Evolutionary conservation across 352 stramenopile genomes (phyloP).

Genomic region (Lagenidium sp.): DNA sequence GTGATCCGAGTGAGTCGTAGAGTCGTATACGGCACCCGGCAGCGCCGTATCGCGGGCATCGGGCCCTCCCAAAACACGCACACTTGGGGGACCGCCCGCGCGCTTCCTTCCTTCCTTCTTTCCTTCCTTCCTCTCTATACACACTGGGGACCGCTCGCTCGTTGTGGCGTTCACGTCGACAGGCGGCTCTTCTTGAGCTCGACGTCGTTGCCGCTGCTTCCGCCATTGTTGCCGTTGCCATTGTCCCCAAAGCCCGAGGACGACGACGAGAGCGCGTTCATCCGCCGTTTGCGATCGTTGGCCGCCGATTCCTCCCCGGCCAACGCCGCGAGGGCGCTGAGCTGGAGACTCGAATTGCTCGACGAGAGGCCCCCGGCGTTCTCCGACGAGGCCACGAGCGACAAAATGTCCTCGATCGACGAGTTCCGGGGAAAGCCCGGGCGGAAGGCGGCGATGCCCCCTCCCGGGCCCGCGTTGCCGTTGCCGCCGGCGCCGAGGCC

Average conservation of each 20-base stretch:
- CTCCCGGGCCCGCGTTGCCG: constrained; percentile 1
- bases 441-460: constrained; percentile 16
- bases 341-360: constrained; percentile 50
- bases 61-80: too few species aligned
- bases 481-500: neutral
- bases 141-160: too few species aligned
- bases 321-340: constrained; percentile 54
- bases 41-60: too few species aligned
- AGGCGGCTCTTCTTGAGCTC: constrained; percentile 13
- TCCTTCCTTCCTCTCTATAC: too few species aligned
- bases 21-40: too few species aligned
- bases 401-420: constrained; percentile 84
- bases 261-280: constrained; percentile 25
- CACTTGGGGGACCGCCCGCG: too few species aligned
- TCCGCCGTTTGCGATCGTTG: constrained; percentile 51
- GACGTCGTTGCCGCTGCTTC: neutral
- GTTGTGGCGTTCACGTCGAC: constrained; percentile 4
- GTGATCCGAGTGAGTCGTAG: too few species aligned
- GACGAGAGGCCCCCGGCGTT: constrained; percentile 27
- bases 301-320: constrained; percentile 51
- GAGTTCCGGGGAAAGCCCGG: constrained; percentile 72
- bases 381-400: constrained; percentile 72
- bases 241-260: constrained; percentile 16
- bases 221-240: constrained; percentile 2
- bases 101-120: too few species aligned